Evolutionary conservation across 73 alveolate species (phyloP), one percentile per base, ranked within the genome.

Genomic region (Symbiodinium natans): DNA sequence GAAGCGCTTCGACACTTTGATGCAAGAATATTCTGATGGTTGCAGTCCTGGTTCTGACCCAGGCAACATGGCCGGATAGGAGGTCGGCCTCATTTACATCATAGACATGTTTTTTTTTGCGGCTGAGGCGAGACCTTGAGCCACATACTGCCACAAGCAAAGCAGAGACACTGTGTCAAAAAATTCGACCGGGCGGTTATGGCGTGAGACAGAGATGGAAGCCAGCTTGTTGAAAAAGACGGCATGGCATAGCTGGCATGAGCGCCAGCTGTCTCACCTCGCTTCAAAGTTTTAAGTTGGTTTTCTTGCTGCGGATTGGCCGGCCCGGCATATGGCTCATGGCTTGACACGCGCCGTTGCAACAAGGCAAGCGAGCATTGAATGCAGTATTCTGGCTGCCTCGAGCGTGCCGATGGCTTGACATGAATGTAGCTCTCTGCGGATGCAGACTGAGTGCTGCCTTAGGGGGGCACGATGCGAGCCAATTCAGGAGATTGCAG

Each of bases 71-170:
- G n/a, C n/a, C n/a, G n/a, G n/a, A n/a, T n/a, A n/a, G n/a, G n/a
- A n/a, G n/a, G n/a, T n/a, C n/a, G n/a, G n/a, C n/a, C n/a, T n/a
- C n/a, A n/a, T n/a, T n/a, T 33, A 10, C 5, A 15, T n/a, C 46
- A 33, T 21, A 33, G 86, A 41, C 52, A 10, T 4, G 48, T 33
- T 9, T 2, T 27, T 31, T 9, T 17, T 9, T 40, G n/a, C 13
- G 39, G 48, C 86, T 34, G 31, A 56, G 63, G 94, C 38, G 94
- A 87, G 54, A 87, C 94, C 33, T 29, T 87, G 84, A 54, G 84
- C 36, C 94, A 87, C 94, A 87, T 87, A 27, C 46, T 87, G 68
- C 94, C 94, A 4, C 68, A 25, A 15, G 84, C 94, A 11, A 21
- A 68, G 63, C 56, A 23, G 74, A 52, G 54, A 41, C 46, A 54